Evolutionary conservation across 164 flowering plant genomes (phyloP), one percentile per base, ranked within the genome.

Genomic region (Vitis amurensis): DNA sequence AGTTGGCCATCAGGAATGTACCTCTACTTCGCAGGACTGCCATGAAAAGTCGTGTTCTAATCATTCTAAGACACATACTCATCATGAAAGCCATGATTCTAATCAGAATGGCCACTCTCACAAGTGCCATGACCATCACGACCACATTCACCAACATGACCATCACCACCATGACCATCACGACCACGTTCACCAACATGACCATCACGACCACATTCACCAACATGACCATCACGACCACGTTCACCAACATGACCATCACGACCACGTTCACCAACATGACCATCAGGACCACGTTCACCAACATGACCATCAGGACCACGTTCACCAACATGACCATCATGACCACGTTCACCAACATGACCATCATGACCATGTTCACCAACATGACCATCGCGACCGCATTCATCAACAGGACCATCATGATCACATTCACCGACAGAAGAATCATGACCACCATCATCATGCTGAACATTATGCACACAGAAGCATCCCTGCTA

Each of bases 1-100:
- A 57, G 55, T 67, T 49, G 77, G 59, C 47, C 76, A 77, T 77
- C 78, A 73, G 11, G 68, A 81, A n/a, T 37, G 19, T 58, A 61
- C 55, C 13, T 66, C 77, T 37, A 71, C 72, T 66, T 49, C 79
- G 57, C 68, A 65, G 61, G 79, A 66, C 29, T 9, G 66, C 68
- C 72, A 50, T 58, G 80, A 74, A 60, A 77, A 70, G 12, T 73
- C 78, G 27, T 61, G 63, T 66, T 17, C 51, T 44, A 50, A 12
- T 60, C 82, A 77, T 67, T 63, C 50, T 59, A 63, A 65, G 53
- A 74, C 63, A 56, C 63, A 37, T 50, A 67, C 48, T 55, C 71
- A 70, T 69, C 80, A 72, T 63, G 72, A 62, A 30, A 62, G 66
- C 61, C 67, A 63, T 57, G 48, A 65, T 3, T 13, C 47, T 50